These are phyloP conservation scores for Blastobotrys arbuscula DNA, from an alignment of 1,139 yeast species.

Conservation along the genomic window DNA sequence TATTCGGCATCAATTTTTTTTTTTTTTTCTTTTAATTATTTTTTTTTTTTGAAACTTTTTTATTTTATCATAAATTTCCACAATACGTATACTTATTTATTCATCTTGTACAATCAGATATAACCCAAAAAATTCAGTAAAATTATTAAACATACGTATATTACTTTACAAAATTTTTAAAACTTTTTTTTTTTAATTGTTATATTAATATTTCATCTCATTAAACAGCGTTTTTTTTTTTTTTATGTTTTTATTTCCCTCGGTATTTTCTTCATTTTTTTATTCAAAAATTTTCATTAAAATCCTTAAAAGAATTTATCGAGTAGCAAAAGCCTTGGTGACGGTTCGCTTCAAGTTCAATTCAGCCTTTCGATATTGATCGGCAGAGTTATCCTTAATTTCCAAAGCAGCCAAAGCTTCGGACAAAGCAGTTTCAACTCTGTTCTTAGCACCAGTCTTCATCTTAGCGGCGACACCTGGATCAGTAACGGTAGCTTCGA, in stretches of 20 bases:
- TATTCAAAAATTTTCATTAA: constrained; percentile 2
- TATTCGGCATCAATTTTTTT: background rate
- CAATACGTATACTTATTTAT: background rate
- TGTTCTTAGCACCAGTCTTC: constrained; percentile 97
- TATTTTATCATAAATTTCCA: background rate
- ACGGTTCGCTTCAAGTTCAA: constrained; percentile 98
- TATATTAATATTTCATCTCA: background rate
- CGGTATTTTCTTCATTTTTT: too few relatives aligned
- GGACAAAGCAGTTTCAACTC: constrained; percentile 96
- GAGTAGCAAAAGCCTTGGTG: constrained; percentile 98
- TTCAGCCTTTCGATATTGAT: constrained; percentile 98
- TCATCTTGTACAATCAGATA: too few relatives aligned
- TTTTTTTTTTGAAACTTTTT: constrained; percentile 2
- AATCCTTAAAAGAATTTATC: constrained; percentile 45
- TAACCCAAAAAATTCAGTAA: too few relatives aligned
- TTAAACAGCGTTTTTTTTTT: background rate
- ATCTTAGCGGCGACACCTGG: constrained; percentile 97
- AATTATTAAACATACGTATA: too few relatives aligned
- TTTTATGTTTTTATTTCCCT: too few relatives aligned
- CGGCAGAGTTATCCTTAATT: constrained; percentile 94
- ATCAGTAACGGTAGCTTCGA: constrained; percentile 95
- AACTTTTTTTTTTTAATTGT: background rate
- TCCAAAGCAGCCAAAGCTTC: constrained; percentile 98
- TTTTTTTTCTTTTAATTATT: background rate
- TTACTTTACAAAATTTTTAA: too few relatives aligned